A percentile compares a stretch with the other conserved stretches of the same genome.
phyloP scores from a whole-genome alignment of 768 basidiomycete genomes.

The Psilocybe sp. region DNA sequence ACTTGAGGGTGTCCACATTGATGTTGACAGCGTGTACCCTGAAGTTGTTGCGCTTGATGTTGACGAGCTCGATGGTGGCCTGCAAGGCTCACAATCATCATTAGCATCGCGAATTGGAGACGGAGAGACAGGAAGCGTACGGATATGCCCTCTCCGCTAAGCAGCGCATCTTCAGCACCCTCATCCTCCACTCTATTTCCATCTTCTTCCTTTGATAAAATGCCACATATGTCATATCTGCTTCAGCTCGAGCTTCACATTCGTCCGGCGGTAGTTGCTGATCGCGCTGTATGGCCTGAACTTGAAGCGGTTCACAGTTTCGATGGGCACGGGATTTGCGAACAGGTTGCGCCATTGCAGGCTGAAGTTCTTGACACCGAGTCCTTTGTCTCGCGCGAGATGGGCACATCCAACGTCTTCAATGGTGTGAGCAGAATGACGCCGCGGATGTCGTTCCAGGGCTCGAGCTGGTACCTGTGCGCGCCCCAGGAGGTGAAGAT shows the following conservation, averaged over 20 bases:
- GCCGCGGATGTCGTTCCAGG: constrained; percentile 85
- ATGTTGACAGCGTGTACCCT: constrained; percentile 68
- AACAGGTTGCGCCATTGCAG: constrained; percentile 86
- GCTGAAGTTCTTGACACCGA: constrained; percentile 92
- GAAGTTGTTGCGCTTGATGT: constrained; percentile 70
- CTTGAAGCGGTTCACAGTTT: constrained; percentile 79
- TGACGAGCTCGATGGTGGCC: constrained; percentile 60
- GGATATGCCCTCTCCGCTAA: constrained; percentile 83
- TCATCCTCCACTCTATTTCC: constrained; percentile 80
- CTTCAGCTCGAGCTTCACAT: constrained; percentile 68
- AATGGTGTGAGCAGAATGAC: constrained; percentile 84
- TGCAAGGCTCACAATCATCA: constrained; percentile 12
- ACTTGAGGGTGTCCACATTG: constrained; percentile 86
- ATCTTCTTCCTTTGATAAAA: constrained; percentile 89
- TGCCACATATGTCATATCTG: constrained; percentile 94
- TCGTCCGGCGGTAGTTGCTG: constrained; percentile 62
- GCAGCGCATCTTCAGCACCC: constrained; percentile 82
- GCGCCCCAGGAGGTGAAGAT: constrained; percentile 79
- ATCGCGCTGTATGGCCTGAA: constrained; percentile 74
- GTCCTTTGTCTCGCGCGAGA: constrained; percentile 84
- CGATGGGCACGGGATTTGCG: constrained; percentile 72
- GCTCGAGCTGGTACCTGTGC: constrained; percentile 81
- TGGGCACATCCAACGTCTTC: constrained; percentile 84
- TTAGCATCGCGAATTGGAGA: not conserved
- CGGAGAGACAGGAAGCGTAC: constrained; percentile 31